Base-by-base conservation (phyloP, 2,329 filamentous ascomycete genomes). In the Dichotomopilus funicola region DNA sequence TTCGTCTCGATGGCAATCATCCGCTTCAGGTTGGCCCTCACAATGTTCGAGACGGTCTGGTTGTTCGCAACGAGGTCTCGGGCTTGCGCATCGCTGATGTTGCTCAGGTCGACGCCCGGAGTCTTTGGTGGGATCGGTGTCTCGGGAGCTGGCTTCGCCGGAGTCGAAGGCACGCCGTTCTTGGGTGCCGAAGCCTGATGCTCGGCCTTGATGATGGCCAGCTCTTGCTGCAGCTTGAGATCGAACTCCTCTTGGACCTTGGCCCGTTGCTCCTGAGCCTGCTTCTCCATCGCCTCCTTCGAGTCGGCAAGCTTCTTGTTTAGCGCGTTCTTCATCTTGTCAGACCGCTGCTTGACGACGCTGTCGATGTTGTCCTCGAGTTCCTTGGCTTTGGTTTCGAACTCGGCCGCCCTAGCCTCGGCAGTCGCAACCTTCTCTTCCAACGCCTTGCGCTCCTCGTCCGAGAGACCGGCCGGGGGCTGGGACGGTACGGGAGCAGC, bases 301-400 rank as follows among this genome's bases (percentile, higher is more conserved):
- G 84, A 80, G 63, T 89, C 89, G 55, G 77, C 81, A 12, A 95
- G 76, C 66, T 87, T 89, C 66, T 82, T 84, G 64, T 85, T 86
- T 49, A 89, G 72, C 1, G 79, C 72, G 27, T 80, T 77, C 65
- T 85, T 87, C 85, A 89, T 87, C 67, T 80, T 81, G 44, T 88
- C 82, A 1, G 83, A 84, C 45, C 85, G 79, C 51, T 78, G 74
- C 64, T 87, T 87, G 57, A 88, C 76, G 9, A 79, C 83, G 38
- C 71, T 73, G 54, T 81, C 75, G 46, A 83, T 78, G 53, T 76
- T 78, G 35, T 82, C 79, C 65, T 91, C 87, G 12, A 87, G 74
- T 58, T 85, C 81, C 53, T 80, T 78, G 1, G 75, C 79, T 68
- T 85, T 86, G 11, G 76, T 73, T 65, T 90, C 85, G 47, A 81